Base-by-base conservation (phyloP, 148 eudicot genomes). In the Polygonum aviculare region DNA sequence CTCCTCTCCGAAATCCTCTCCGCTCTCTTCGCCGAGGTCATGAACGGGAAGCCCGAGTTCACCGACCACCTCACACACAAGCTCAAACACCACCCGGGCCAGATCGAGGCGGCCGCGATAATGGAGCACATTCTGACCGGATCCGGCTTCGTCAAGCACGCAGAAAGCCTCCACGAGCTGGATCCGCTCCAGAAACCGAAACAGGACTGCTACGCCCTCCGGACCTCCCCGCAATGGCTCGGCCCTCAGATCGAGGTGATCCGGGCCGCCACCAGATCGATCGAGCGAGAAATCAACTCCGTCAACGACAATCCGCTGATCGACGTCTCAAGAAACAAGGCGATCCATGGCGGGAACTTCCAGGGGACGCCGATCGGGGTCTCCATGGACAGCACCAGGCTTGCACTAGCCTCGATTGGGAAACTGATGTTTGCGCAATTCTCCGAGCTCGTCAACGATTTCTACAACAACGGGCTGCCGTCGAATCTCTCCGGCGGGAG, bases 321-420 rank as follows among this genome's bases (percentile, higher is more conserved):
- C 36, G 86, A 84, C 50, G 84, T 84, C 6, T 73, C 86, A 2
- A 78, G 86, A n/a, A 84, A 81, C 75, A 84, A 81, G 77, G 86
- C 86, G 3, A 49, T 84, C 10, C 86, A 84, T 19, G 86, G 84
- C 11, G 86, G 86, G 7, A 84, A 84, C 48, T 84, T 84, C 59
- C 87, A 84, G 69, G 87, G 84, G 12, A 84, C 84, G 38, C 84
- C 84, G 4, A 82, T 84, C 15, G 87, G 87, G 26, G 85, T 82
- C 7, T 84, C 87, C 0, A 84, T 84, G 86, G 86, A 81, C 60
- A 84, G 79, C 49, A 82, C 84, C 19, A 76, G 84, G n/a, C 69
- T 84, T 21, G 87, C 87, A 1, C 19, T 84, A 11, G 87, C 80
- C 1, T 62, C 87, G 0, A 84, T 84, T 14, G 86, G 86, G 5